Percentiles rank a stretch among this genome's conserved stretches.
Conservation (phyloP, 352 stramenopile genomes). For the Aphanomyces euteiches region DNA sequence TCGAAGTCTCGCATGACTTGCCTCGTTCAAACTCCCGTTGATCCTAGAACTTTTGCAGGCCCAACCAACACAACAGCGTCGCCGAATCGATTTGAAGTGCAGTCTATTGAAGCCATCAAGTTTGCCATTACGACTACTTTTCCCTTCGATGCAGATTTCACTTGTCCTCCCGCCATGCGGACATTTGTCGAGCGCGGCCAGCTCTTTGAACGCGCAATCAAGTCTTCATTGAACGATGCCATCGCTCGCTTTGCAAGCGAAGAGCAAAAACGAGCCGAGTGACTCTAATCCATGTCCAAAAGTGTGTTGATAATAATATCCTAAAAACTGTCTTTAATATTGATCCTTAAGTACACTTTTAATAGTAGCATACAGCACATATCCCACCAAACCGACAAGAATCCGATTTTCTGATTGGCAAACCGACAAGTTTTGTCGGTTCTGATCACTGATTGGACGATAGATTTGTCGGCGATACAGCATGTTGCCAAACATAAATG, state of each 20-base stretch:
- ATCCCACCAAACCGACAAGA: too few relatives aligned
- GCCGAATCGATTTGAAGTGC: background rate
- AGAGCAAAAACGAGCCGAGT: too few relatives aligned
- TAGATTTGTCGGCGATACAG: too few relatives aligned
- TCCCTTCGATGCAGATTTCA: background rate
- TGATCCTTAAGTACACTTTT: too few relatives aligned
- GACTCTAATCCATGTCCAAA: too few relatives aligned
- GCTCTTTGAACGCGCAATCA: slow-evolving; percentile 17
- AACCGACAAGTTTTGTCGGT: too few relatives aligned
- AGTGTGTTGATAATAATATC: too few relatives aligned
- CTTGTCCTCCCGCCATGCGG: slow-evolving; percentile 5
- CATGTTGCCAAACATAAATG: too few relatives aligned
- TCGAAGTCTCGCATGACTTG: background rate
- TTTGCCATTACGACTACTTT: background rate
- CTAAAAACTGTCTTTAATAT: too few relatives aligned
- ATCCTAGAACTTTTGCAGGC: background rate
- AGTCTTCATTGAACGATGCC: background rate
- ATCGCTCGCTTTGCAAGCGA: slow-evolving; percentile 8
- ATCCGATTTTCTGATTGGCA: too few relatives aligned
- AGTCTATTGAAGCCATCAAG: background rate
- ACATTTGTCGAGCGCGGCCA: slow-evolving; percentile 6
- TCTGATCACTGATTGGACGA: too few relatives aligned
- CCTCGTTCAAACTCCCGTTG: slow-evolving; percentile 3
- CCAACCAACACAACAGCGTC: background rate
- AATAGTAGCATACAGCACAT: too few relatives aligned